Base-by-base conservation (phyloP, 1,139 yeast genomes). In the Sugiyamaella paludigena region DNA sequence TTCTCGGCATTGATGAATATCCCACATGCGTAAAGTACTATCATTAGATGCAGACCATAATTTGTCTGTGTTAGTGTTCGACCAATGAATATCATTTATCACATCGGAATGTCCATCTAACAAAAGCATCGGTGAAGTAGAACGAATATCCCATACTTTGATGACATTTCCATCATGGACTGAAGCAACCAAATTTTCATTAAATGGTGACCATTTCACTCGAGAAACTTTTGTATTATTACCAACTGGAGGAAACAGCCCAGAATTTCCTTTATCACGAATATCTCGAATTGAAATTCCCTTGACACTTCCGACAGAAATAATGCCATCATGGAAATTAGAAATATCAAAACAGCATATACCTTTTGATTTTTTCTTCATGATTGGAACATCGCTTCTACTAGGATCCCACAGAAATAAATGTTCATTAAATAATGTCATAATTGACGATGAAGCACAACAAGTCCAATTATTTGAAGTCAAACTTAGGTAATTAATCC, bases 11-110 rank as follows among this genome's bases (percentile, higher is more conserved):
- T 40, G 36, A 11, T 76, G 67, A 36, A 82, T 68, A 64, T 83
- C 84, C 95, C 95, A 87, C 57, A 83, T 84, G 11, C 84, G 73
- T 12, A 87, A 78, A 51, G 78, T 80, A 2, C 94, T 94, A 62
- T 86, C 92, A 52, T 74, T 71, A 1, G 87, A 81, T 5, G 87
- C 86, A 1, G 85, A 74, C 32, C 56, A 58, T 37, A 86, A 62
- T 58, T 81, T 84, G 32, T 75, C 70, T 9, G 73, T 68, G 48
- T 75, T 69, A 13, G 64, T 64, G 1, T 38, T 38, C 4, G 74
- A 66, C 95, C 95, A 87, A 56, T 81, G 81, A 30, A 86, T 63
- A 24, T 81, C 70, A 12, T 80, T 78, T 12, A 85, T 72, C 31
- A 66, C 62, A 52, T 79, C 83, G 7, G 71, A 65, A 61, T 84